Conservation (phyloP, 23 red algal genomes). For the Gracilaria domingensis region DNA sequence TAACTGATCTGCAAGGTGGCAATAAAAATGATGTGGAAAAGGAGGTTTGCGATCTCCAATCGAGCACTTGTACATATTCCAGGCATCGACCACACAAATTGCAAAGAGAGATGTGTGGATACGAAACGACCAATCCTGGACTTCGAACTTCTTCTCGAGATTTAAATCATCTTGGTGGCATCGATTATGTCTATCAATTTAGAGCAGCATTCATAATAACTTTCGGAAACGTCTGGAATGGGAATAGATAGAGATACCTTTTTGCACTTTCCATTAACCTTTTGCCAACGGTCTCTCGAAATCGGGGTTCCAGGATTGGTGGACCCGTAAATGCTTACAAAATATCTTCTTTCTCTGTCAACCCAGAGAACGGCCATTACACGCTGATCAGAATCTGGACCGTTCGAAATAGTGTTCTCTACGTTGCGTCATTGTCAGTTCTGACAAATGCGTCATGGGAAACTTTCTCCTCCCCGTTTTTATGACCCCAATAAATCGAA, state of each 20-base stretch:
- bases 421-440: neutral
- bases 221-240: slow-evolving; percentile 34
- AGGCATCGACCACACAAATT: slow-evolving; percentile 51
- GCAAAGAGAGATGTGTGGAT: slow-evolving; percentile 28
- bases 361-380: slow-evolving; percentile 49
- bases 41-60: neutral
- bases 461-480: neutral
- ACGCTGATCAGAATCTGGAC: neutral
- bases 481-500: neutral
- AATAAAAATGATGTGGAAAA: slow-evolving; percentile 34
- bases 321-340: neutral
- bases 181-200: slow-evolving; percentile 56
- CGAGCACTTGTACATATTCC: slow-evolving; percentile 16
- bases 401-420: neutral
- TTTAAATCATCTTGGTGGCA: slow-evolving; percentile 55
- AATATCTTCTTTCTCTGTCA: slow-evolving; percentile 40
- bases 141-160: slow-evolving; percentile 59
- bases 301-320: too few species aligned
- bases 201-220: slow-evolving; percentile 24
- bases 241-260: neutral
- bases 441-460: slow-evolving; percentile 1
- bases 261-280: neutral
- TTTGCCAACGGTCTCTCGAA: neutral
- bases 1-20: slow-evolving; percentile 16
- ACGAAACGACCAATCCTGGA: slow-evolving; percentile 38